A percentile compares a stretch with the other conserved stretches of the same genome.
These are phyloP conservation scores for Termitomyces eurrhizus DNA, from an alignment of 768 basidiomycete species.

Conservation along the genomic window DNA sequence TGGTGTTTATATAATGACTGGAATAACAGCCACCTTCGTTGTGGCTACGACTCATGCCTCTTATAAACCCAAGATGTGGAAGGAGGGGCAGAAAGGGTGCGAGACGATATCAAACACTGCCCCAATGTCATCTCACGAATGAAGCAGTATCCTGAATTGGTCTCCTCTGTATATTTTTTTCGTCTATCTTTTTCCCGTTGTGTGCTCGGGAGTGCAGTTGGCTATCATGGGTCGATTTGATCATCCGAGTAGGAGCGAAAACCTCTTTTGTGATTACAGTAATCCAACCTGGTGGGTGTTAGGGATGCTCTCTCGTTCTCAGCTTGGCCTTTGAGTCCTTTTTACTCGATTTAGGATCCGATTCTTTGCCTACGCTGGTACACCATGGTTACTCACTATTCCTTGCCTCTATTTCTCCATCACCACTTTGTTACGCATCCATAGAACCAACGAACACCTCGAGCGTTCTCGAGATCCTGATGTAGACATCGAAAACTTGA, in stretches of 20 bases:
- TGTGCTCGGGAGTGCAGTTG: slow-evolving; percentile 39
- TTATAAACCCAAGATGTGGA: slow-evolving; percentile 39
- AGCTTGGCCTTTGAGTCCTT: neutral
- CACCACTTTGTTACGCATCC: slow-evolving; percentile 33
- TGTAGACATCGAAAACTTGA: slow-evolving; percentile 16
- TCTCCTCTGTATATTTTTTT: slow-evolving; percentile 29
- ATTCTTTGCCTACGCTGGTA: slow-evolving; percentile 59
- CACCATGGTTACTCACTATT: slow-evolving; percentile 45
- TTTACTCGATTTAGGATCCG: slow-evolving; percentile 44
- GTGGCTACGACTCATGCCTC: slow-evolving; percentile 38
- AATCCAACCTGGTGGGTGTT: slow-evolving; percentile 51
- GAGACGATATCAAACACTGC: slow-evolving; percentile 12
- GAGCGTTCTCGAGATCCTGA: slow-evolving; percentile 31
- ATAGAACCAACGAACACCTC: slow-evolving; percentile 33
- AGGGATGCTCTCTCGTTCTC: neutral
- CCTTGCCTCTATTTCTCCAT: slow-evolving; percentile 51
- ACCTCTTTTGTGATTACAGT: slow-evolving; percentile 58
- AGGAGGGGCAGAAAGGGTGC: slow-evolving; percentile 26
- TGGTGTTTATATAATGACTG: slow-evolving; percentile 40
- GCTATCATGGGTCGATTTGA: slow-evolving; percentile 31
- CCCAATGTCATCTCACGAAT: neutral
- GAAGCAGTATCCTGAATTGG: slow-evolving; percentile 46
- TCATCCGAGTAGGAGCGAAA: slow-evolving; percentile 43
- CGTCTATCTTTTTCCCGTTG: slow-evolving; percentile 43
- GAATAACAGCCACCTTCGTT: slow-evolving; percentile 39